Evolutionary conservation across 140 eudicot species (phyloP), one percentile per base, ranked within the genome.

Genomic region (Erigeron philadelphicus): DNA sequence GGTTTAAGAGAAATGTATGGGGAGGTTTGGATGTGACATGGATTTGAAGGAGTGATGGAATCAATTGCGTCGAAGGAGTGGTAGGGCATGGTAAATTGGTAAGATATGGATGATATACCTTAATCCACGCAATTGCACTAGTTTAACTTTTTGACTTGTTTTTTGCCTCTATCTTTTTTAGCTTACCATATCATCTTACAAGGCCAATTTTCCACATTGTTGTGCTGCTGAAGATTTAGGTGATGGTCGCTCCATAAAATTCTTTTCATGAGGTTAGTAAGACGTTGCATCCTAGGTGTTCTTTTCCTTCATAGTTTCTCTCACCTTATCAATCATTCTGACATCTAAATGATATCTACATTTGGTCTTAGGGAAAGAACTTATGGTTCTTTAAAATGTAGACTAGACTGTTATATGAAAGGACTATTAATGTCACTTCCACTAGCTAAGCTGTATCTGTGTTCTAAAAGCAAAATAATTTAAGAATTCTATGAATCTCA

Each of bases 21-120:
- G 11, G 41, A 45, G 61, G 63, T 40, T 72, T 54, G 60, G 64
- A 72, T 40, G 13, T 2, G 55, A 17, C 8, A 8, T 19, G 31
- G 43, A 15, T 61, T 72, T 25, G 21, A 48, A 55, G 56, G 61
- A 72, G 21, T n/a, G 61, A 16, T 8, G 11, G 25, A 45, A 63
- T 40, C 43, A 19, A 10, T 60, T 31, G 62, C 70, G 17, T 23
- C 3, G 43, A 62, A 49, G 64, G 54, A 11, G 49, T 35, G 25
- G 40, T 10, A 62, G 40, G 70, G 21, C 41, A 61, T 72, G 52
- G 70, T 11, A 15, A 49, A 49, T 50, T 16, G 70, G 64, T 19
- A 16, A 31, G 16, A 21, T 65, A 65, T 44, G 56, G 70, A 31
- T 19, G 64, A 23, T 41, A 60, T 71, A 71, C n/a, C 72, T 67